A percentile compares a stretch with the other conserved stretches of the same genome.
Conservation (phyloP, 306 rosid species). For the Inga laurina region DNA sequence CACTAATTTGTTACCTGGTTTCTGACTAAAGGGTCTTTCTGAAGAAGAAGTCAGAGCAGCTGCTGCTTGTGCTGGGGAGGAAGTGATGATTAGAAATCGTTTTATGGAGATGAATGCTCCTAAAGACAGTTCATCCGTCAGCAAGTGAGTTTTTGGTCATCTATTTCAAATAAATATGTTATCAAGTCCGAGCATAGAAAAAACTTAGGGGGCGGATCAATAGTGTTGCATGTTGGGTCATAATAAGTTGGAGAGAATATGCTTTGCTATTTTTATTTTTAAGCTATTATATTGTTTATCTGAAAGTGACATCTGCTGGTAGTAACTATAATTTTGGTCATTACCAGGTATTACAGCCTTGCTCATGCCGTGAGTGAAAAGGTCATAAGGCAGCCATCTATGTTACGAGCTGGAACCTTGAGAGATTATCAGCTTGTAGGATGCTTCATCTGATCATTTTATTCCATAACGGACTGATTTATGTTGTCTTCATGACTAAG, state of each 20-base stretch:
- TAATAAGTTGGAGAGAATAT: constrained; percentile 6
- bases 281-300: constrained; percentile 10
- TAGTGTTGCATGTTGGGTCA: background rate
- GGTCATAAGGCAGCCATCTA: constrained; percentile 84
- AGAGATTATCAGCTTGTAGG: constrained; percentile 99
- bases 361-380: constrained; percentile 98
- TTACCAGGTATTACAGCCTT: constrained; percentile 86
- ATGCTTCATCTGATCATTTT: constrained; percentile 36
- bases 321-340: constrained; percentile 21
- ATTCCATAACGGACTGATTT: constrained; percentile 20
- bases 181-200: constrained; percentile 23
- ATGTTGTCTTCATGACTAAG: constrained; percentile 8
- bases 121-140: constrained; percentile 81
- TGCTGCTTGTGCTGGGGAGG: constrained; percentile 98
- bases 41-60: constrained; percentile 98
- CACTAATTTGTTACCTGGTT: constrained; percentile 33
- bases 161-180: background rate
- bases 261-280: background rate
- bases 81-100: constrained; percentile 91
- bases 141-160: constrained; percentile 61
- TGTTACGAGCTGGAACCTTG: constrained; percentile 88
- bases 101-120: constrained; percentile 98
- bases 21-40: constrained; percentile 79
- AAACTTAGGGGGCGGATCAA: background rate
- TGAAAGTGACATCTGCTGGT: constrained; percentile 28